A percentile compares a stretch with the other conserved stretches of the same genome.
Conservation (phyloP, 345 rosid genomes). For the Tarenaya hassleriana region DNA sequence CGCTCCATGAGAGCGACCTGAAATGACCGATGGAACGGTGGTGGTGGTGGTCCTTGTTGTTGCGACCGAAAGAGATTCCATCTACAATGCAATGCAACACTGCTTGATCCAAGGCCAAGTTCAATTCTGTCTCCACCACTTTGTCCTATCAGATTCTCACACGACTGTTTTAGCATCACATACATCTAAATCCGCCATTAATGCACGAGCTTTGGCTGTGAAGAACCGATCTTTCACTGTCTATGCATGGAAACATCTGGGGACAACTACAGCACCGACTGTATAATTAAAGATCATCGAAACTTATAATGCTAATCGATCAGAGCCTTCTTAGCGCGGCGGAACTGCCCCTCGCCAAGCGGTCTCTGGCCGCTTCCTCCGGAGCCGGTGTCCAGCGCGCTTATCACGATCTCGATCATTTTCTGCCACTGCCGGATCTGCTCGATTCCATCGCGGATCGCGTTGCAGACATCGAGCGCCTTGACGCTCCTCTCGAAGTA, state of each 20-base stretch:
- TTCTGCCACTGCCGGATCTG: constrained; percentile 69
- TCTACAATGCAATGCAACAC: too few relatives aligned
- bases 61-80: constrained; percentile 54
- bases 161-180: too few relatives aligned
- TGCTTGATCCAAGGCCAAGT: too few relatives aligned
- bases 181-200: too few relatives aligned
- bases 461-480: constrained; percentile 85
- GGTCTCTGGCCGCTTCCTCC: constrained; percentile 23
- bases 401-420: constrained; percentile 58
- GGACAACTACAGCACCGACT: too few relatives aligned
- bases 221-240: too few relatives aligned
- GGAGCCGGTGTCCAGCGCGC: constrained; percentile 41
- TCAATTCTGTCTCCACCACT: too few relatives aligned
- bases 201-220: too few relatives aligned
- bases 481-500: constrained; percentile 65
- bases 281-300: too few relatives aligned
- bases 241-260: too few relatives aligned
- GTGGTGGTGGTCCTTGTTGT: constrained; percentile 35
- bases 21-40: constrained; percentile 52
- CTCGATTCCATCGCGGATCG: constrained; percentile 74
- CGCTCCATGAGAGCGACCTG: constrained; percentile 92
- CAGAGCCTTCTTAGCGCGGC: constrained; percentile 82
- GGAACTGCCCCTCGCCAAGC: constrained; percentile 76
- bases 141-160: too few relatives aligned
- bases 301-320: constrained; percentile 36